Conservation (phyloP, 78 protist genomes). For the Dictyostelium brefeldianum region DNA sequence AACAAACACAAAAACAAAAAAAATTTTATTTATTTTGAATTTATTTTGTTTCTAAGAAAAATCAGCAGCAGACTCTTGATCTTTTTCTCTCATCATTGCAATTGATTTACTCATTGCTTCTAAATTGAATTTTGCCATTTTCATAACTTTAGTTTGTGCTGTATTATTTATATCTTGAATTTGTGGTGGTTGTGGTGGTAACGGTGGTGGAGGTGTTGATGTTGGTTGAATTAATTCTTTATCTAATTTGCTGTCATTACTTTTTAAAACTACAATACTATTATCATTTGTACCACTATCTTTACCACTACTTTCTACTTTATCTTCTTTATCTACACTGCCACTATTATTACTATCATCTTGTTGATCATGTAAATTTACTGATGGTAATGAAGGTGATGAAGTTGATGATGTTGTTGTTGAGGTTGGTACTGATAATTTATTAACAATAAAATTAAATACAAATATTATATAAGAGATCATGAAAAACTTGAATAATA, state of each 20-base stretch:
- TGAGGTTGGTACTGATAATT: not conserved
- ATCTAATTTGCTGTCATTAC: not conserved
- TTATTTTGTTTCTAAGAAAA: too few species aligned
- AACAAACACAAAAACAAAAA: too few species aligned
- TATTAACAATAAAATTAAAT: conserved; percentile 15
- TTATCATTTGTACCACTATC: not conserved
- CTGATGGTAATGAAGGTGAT: not conserved
- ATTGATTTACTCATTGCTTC: conserved; percentile 71
- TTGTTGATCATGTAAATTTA: not conserved
- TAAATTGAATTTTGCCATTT: conserved; percentile 51
- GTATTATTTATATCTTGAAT: not conserved
- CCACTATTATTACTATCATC: not conserved
- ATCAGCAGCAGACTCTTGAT: not conserved
- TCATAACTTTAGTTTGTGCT: not conserved
- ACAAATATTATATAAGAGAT: not conserved
- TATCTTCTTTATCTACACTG: not conserved
- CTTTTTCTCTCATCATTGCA: conserved; percentile 49
- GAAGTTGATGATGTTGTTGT: not conserved
- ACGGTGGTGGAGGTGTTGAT: not conserved
- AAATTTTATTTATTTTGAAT: too few species aligned
- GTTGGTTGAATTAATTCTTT: not conserved
- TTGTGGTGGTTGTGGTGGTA: not conserved
- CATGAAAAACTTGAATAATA: conserved; percentile 23
- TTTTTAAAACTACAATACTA: not conserved
- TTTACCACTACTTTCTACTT: not conserved